A percentile compares a stretch with the other conserved stretches of the same genome.
phyloP scores from a whole-genome alignment of 805 yeast genomes.

The Clavispora phyllophila region DNA sequence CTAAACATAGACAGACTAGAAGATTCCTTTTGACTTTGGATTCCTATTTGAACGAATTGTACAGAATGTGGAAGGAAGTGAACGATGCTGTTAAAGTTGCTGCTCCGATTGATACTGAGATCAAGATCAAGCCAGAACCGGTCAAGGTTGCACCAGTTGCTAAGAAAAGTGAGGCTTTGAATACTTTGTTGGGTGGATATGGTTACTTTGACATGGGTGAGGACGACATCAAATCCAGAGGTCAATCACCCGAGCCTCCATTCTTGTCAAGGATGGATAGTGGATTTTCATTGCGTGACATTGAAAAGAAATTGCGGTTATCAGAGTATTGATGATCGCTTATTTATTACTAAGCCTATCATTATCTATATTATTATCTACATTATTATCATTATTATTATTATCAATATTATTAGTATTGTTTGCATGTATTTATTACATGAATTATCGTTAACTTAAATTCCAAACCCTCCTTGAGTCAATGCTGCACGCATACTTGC shows the following conservation, averaged over 20 bases:
- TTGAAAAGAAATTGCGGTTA: slow-evolving; percentile 59
- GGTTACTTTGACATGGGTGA: slow-evolving; percentile 59
- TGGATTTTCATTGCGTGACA: slow-evolving; percentile 45
- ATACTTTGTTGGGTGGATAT: slow-evolving; percentile 49
- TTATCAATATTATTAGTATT: too few species aligned
- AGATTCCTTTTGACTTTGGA: slow-evolving; percentile 50
- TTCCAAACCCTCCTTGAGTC: slow-evolving; percentile 65
- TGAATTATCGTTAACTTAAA: slow-evolving; percentile 26
- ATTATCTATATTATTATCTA: too few species aligned
- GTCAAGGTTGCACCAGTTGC: background rate
- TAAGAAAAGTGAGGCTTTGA: slow-evolving; percentile 14
- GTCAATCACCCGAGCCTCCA: slow-evolving; percentile 54
- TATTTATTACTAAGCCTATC: background rate
- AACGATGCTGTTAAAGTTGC: slow-evolving; percentile 11
- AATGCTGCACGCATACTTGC: slow-evolving; percentile 60
- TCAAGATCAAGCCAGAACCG: slow-evolving; percentile 7
- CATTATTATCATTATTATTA: too few species aligned
- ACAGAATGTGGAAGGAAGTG: slow-evolving; percentile 26
- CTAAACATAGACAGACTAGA: slow-evolving; percentile 57
- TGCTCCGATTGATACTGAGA: slow-evolving; percentile 22
- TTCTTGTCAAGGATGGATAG: slow-evolving; percentile 34
- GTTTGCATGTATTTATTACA: background rate
- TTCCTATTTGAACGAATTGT: slow-evolving; percentile 45
- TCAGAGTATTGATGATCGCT: slow-evolving; percentile 46
- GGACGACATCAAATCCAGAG: slow-evolving; percentile 48